phyloP scores from a whole-genome alignment of 768 basidiomycete species.

The Brasilioporus rufonigricans region DNA sequence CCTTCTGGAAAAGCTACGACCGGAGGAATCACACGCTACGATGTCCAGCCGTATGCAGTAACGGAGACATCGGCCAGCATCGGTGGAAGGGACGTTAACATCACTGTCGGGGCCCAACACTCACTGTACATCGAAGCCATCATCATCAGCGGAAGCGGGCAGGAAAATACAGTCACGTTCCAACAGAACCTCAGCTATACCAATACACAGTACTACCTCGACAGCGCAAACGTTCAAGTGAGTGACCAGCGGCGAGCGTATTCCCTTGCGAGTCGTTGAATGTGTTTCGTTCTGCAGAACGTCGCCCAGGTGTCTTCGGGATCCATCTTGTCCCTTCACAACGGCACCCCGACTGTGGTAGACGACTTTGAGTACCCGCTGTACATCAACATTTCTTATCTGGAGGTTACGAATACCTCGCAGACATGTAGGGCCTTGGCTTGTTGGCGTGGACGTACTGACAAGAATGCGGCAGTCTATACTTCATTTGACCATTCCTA shows the following conservation, averaged over 20 bases:
- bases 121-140: slow-evolving; percentile 59
- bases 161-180: slow-evolving; percentile 52
- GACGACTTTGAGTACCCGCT: slow-evolving; percentile 58
- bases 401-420: slow-evolving; percentile 31
- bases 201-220: slow-evolving; percentile 60
- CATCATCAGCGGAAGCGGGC: slow-evolving; percentile 62
- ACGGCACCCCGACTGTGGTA: slow-evolving; percentile 39
- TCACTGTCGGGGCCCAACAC: slow-evolving; percentile 61
- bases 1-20: slow-evolving; percentile 62
- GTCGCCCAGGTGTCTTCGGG: slow-evolving; percentile 51
- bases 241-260: neutral
- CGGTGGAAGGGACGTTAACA: slow-evolving; percentile 47
- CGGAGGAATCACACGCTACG: slow-evolving; percentile 60
- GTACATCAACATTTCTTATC: slow-evolving; percentile 37
- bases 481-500: slow-evolving; percentile 68
- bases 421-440: slow-evolving; percentile 9
- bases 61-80: slow-evolving; percentile 46
- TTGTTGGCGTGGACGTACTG: neutral
- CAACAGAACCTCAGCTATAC: slow-evolving; percentile 58
- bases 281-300: slow-evolving; percentile 33
- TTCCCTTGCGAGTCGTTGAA: neutral
- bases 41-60: slow-evolving; percentile 54
- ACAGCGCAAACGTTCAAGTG: slow-evolving; percentile 45
- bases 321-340: slow-evolving; percentile 46
- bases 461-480: slow-evolving; percentile 37